These are phyloP conservation scores for Cordia subcordata DNA, from an alignment of 257 asterid genomes.

Conservation along the genomic window DNA sequence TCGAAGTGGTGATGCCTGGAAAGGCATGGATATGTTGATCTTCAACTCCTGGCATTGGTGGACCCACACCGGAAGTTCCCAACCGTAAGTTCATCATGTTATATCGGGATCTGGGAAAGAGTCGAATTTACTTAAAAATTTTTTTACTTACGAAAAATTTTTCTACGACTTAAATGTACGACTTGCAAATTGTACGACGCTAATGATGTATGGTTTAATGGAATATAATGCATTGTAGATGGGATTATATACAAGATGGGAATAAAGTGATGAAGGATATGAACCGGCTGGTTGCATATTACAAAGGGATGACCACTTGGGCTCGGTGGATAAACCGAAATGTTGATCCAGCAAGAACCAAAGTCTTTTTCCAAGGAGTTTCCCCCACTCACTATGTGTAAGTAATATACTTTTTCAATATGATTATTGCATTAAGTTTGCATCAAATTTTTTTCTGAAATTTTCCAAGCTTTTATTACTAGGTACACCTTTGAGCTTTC, in stretches of 20 bases:
- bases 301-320: slow-evolving; percentile 90
- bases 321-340: slow-evolving; percentile 71
- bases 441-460: too few relatives aligned
- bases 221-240: slow-evolving; percentile 37
- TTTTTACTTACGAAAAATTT: too few relatives aligned
- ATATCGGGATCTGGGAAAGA: too few relatives aligned
- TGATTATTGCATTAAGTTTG: not conserved
- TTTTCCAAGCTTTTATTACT: not conserved
- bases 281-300: slow-evolving; percentile 75
- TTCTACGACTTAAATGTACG: too few relatives aligned
- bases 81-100: slow-evolving; percentile 45
- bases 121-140: too few relatives aligned
- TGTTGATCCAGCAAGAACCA: slow-evolving; percentile 65
- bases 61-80: slow-evolving; percentile 69
- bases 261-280: slow-evolving; percentile 60
- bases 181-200: too few relatives aligned
- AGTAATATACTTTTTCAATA: slow-evolving; percentile 18
- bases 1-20: slow-evolving; percentile 52
- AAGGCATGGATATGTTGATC: slow-evolving; percentile 68
- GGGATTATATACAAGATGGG: slow-evolving; percentile 73
- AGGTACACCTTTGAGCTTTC: too few relatives aligned
- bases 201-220: not conserved
- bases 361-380: slow-evolving; percentile 79
- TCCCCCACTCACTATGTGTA: slow-evolving; percentile 84
- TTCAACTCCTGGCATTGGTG: slow-evolving; percentile 97